A percentile compares a stretch with the other conserved stretches of the same genome.
Evolutionary conservation across 805 yeast genomes (phyloP).

Genomic region (Saturnispora bothae): DNA sequence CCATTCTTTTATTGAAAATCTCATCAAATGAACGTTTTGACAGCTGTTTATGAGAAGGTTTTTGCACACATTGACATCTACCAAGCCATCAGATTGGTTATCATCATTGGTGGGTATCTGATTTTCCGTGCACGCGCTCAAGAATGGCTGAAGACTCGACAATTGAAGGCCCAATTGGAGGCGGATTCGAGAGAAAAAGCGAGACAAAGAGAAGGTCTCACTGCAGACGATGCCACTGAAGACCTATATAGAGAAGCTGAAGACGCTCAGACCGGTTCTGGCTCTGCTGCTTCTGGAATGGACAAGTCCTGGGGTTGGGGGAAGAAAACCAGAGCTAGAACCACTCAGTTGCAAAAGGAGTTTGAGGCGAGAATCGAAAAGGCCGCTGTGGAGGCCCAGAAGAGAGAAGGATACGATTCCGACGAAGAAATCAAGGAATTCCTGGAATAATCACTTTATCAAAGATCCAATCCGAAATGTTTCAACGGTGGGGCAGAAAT

Average conservation of each 20-base stretch:
- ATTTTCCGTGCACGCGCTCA: constrained; percentile 46
- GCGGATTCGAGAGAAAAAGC: constrained; percentile 36
- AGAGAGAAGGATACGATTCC: constrained; percentile 29
- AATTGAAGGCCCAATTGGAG: constrained; percentile 36
- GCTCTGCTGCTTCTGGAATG: constrained; percentile 28
- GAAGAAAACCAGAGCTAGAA: constrained; percentile 54
- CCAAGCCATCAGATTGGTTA: constrained; percentile 36
- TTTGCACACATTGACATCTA: constrained; percentile 34
- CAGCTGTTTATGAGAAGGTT: constrained; percentile 7
- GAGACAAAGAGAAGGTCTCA: not conserved
- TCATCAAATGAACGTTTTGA: constrained; percentile 2
- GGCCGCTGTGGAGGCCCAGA: constrained; percentile 29
- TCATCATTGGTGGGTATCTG: constrained; percentile 53
- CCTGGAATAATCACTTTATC: constrained; percentile 37
- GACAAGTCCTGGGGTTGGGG: constrained; percentile 60
- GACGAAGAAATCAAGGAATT: constrained; percentile 65
- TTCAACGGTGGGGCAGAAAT: too few relatives aligned
- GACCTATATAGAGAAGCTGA: constrained; percentile 21
- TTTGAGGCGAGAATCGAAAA: constrained; percentile 39
- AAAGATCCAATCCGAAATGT: not conserved
- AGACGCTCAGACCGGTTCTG: constrained; percentile 4
- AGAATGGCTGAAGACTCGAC: constrained; percentile 47
- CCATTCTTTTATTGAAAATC: not conserved
- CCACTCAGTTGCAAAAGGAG: constrained; percentile 43
- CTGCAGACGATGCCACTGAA: constrained; percentile 17